Conservation (phyloP, 345 rosid genomes). For the Eucalyptus coolabah region DNA sequence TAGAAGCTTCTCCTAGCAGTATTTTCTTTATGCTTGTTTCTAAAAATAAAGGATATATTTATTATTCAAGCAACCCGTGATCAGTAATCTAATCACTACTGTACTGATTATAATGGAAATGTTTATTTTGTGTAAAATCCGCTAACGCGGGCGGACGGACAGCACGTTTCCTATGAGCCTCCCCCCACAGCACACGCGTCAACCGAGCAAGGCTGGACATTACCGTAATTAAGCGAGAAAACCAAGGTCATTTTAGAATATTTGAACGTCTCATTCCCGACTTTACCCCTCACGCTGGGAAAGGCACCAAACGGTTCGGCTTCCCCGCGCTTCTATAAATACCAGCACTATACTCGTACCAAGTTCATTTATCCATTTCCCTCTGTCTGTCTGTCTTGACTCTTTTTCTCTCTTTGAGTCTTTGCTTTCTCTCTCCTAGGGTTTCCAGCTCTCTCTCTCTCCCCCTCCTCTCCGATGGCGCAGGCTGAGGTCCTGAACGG, state of each 20-base stretch:
- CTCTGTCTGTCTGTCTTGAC: not conserved
- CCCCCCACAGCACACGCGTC: not conserved
- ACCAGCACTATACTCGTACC: not conserved
- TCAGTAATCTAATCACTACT: not conserved
- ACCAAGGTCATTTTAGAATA: conserved; percentile 1
- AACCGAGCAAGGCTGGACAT: not conserved
- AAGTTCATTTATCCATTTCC: not conserved
- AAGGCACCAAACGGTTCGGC: conserved; percentile 25
- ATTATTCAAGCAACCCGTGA: not conserved
- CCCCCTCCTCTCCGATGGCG: conserved; percentile 20
- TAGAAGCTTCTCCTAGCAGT: rapidly evolving
- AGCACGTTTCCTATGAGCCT: not conserved
- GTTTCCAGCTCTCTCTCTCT: not conserved
- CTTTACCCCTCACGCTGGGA: conserved; percentile 12
- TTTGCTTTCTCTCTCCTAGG: conserved; percentile 15
- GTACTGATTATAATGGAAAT: not conserved
- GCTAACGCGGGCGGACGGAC: not conserved
- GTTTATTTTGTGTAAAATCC: not conserved
- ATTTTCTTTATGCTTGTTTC: not conserved
- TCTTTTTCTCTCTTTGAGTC: not conserved
- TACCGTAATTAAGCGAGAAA: conserved; percentile 9
- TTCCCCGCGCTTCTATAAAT: conserved; percentile 54
- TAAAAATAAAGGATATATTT: not conserved
- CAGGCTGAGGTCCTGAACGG: conserved; percentile 47
- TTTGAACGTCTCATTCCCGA: not conserved